Conservation (phyloP, 2,329 filamentous ascomycete genomes). For the Penicillium thymicola region DNA sequence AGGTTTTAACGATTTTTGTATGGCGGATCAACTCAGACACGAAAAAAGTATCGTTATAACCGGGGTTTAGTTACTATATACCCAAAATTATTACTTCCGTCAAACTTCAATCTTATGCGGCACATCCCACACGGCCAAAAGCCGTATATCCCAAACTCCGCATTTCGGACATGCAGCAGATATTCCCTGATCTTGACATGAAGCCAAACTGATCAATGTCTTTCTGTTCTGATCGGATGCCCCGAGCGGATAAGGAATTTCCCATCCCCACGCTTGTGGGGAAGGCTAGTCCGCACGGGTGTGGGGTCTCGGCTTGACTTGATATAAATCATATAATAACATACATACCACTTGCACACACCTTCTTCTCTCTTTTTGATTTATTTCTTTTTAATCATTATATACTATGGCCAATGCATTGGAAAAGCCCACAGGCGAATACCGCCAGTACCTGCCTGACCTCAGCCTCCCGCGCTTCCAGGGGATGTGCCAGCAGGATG, state of each 20-base stretch:
- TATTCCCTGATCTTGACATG: background rate
- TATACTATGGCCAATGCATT: background rate
- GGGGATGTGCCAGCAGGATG: constrained; percentile 60
- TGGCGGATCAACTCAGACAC: no score
- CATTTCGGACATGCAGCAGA: background rate
- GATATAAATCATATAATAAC: constrained; percentile 6
- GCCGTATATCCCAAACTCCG: no score
- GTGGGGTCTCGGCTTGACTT: constrained; percentile 14
- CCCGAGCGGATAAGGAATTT: constrained; percentile 19
- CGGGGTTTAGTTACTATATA: no score
- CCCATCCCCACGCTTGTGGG: constrained; percentile 24
- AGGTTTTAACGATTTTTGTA: no score
- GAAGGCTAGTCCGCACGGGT: constrained; percentile 10
- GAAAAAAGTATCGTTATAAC: no score
- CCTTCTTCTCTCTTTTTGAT: background rate
- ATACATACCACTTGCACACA: constrained; percentile 5
- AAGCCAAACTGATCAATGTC: constrained; percentile 6
- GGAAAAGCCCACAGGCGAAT: constrained; percentile 38
- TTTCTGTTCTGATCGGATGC: constrained; percentile 7
- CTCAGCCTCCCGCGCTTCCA: constrained; percentile 60
- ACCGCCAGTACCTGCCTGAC: constrained; percentile 62
- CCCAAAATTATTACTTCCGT: no score
- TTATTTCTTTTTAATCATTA: background rate
- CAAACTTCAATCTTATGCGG: no score
- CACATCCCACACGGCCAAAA: no score